These are phyloP conservation scores for Saccharomycopsis fibuligera DNA, from an alignment of 805 yeast genomes.

Conservation along the genomic window DNA sequence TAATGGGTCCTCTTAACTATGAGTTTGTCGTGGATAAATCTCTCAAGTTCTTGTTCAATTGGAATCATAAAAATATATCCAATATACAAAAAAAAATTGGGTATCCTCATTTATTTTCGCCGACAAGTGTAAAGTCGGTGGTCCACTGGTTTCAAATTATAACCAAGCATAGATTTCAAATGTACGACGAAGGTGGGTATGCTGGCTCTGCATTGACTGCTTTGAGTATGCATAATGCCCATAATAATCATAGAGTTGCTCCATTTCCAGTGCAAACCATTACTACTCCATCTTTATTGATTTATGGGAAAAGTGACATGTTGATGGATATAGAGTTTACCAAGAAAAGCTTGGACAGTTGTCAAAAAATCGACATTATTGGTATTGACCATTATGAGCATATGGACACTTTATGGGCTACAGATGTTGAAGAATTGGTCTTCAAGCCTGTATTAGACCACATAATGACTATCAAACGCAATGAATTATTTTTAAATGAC, in stretches of 20 bases:
- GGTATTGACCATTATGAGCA: conserved; percentile 74
- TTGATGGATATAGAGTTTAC: conserved; percentile 77
- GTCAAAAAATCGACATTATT: conserved; percentile 36
- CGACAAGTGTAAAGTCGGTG: conserved; percentile 84
- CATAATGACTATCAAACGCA: background rate
- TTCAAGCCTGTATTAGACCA: conserved; percentile 24
- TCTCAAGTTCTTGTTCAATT: conserved; percentile 63
- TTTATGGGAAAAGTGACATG: conserved; percentile 78
- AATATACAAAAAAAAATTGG: conserved; percentile 66
- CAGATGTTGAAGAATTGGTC: conserved; percentile 46
- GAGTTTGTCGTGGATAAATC: conserved; percentile 65
- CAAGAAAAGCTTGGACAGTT: conserved; percentile 56
- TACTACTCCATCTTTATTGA: conserved; percentile 62
- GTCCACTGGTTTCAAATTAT: conserved; percentile 97
- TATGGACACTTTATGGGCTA: conserved; percentile 85
- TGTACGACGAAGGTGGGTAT: conserved; percentile 55
- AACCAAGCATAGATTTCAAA: conserved; percentile 66
- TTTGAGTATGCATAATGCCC: background rate
- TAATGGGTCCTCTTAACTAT: conserved; percentile 71
- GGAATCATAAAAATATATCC: conserved; percentile 70
- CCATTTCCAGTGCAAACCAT: conserved; percentile 62
- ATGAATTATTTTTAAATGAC: conserved; percentile 1
- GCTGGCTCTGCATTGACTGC: conserved; percentile 6
- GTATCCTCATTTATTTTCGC: conserved; percentile 82
- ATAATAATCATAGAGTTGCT: conserved; percentile 35